Conservation (phyloP, 441 rosid genomes). For the Capsella rubella region DNA sequence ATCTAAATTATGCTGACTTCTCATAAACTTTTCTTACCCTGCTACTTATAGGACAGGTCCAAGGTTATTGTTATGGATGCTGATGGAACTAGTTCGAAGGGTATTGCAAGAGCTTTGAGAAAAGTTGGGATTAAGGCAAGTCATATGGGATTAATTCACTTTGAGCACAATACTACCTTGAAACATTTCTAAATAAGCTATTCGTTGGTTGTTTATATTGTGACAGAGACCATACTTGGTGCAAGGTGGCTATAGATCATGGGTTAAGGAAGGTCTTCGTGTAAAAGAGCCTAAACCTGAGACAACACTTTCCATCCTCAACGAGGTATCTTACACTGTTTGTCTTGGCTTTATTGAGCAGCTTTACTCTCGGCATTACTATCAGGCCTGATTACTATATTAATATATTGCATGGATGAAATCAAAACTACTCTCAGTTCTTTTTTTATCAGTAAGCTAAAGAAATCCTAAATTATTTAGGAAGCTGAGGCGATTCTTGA, state of each 20-base stretch:
- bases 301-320: conserved; percentile 78
- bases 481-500: conserved; percentile 96
- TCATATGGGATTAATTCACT: conserved; percentile 25
- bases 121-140: conserved; percentile 87
- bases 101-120: conserved; percentile 90
- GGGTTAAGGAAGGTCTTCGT: conserved; percentile 82
- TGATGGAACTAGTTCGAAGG: conserved; percentile 86
- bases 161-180: not conserved
- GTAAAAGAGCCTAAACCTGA: conserved; percentile 86
- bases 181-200: not conserved
- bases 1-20: conserved; percentile 38
- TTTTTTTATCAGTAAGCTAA: conserved; percentile 15
- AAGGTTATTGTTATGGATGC: conserved; percentile 95
- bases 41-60: conserved; percentile 91
- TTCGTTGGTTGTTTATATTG: conserved; percentile 34
- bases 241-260: conserved; percentile 89
- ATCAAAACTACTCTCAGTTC: conserved; percentile 15
- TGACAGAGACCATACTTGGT: conserved; percentile 80
- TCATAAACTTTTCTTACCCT: conserved; percentile 47
- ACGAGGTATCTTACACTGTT: conserved; percentile 62
- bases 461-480: conserved; percentile 50
- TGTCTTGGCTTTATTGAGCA: not conserved
- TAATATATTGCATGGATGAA: conserved; percentile 12
- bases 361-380: conserved; percentile 9
- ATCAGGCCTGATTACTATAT: not conserved